Evolutionary conservation across 108 stramenopile genomes (phyloP), one percentile per base, ranked within the genome.

Genomic region (Mayamaea pseudoterrestris): DNA sequence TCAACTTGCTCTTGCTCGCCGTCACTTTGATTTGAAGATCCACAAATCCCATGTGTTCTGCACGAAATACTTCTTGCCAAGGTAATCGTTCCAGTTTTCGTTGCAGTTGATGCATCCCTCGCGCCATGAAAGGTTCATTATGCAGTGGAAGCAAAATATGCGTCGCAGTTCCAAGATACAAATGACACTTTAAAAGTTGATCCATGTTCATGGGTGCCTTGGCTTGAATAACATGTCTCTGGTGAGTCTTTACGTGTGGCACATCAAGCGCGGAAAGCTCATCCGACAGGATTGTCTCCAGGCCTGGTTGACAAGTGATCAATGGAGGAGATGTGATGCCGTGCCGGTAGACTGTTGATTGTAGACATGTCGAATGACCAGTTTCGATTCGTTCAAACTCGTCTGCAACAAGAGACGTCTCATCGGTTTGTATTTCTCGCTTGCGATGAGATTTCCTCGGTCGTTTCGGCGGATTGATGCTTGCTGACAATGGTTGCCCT

Each of bases 221-320:
- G n/a, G n/a, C n/a, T n/a, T n/a, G n/a, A n/a, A n/a, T n/a, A n/a
- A n/a, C n/a, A n/a, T n/a, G n/a, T n/a, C n/a, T n/a, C n/a, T n/a
- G n/a, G n/a, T n/a, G n/a, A 29, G 54, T 36, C 12, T 27, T 37
- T 13, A 74, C 28, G 11, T 60, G 35, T 7, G 44, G 25, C 23
- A 66, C 45, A 4, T 44, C 65, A 23, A 86, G 55, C 27, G 60
- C 56, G 28, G 46, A 13, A 22, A 86, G 35, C 65, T 86, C 84
- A 21, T 63, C 16, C 6, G 39, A 42, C 20, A 81, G 47, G 13
- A 79, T 18, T 2, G 54, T 41, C 40, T 89, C 80, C 26, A 89
- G 48, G 32, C 82, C 82, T 22, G 80, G 81, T 13, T 78, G 71
- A 42, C 80, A 88, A 18, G 78, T 53, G 14, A 71, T 65, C 26